Evolutionary conservation across 768 basidiomycete species (phyloP).

Genomic region (Symmetrospora coprosmae): DNA sequence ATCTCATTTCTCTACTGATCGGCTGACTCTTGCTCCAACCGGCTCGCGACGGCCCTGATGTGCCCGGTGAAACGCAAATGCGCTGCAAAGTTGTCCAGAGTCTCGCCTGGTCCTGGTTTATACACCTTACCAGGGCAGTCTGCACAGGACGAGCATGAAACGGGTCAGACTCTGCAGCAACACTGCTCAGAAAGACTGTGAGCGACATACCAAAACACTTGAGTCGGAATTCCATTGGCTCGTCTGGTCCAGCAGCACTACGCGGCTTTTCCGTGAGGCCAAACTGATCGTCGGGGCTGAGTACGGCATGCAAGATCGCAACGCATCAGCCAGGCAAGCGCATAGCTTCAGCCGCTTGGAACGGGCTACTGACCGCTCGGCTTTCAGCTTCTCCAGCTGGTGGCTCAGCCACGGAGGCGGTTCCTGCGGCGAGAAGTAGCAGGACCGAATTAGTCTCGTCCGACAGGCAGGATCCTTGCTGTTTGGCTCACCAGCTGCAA

Average conservation of each 20-base stretch:
- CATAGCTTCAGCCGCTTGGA: background rate
- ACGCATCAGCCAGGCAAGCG: constrained; percentile 42
- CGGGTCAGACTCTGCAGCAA: too few species aligned
- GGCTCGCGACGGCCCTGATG: background rate
- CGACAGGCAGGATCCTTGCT: too few species aligned
- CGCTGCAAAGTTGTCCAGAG: constrained; percentile 76
- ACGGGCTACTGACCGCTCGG: background rate
- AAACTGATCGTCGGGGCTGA: constrained; percentile 69
- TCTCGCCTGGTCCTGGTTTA: constrained; percentile 75
- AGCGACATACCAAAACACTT: constrained; percentile 46
- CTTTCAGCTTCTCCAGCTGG: background rate
- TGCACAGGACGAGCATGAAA: too few species aligned
- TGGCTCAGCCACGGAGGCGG: constrained; percentile 10
- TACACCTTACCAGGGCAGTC: constrained; percentile 94
- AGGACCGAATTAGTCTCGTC: too few species aligned
- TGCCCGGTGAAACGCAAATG: constrained; percentile 45
- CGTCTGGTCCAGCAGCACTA: constrained; percentile 44
- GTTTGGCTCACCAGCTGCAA: too few species aligned
- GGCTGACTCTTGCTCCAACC: background rate
- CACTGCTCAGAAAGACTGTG: too few species aligned
- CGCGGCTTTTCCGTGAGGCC: constrained; percentile 53
- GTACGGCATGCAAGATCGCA: constrained; percentile 63
- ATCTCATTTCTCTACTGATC: too few species aligned
- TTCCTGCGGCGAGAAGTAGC: too few species aligned
- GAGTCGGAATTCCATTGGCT: constrained; percentile 66